Percentiles rank a stretch among this genome's conserved stretches.
phyloP scores from a whole-genome alignment of 768 basidiomycete species.

The Naematelia aurantialba region DNA sequence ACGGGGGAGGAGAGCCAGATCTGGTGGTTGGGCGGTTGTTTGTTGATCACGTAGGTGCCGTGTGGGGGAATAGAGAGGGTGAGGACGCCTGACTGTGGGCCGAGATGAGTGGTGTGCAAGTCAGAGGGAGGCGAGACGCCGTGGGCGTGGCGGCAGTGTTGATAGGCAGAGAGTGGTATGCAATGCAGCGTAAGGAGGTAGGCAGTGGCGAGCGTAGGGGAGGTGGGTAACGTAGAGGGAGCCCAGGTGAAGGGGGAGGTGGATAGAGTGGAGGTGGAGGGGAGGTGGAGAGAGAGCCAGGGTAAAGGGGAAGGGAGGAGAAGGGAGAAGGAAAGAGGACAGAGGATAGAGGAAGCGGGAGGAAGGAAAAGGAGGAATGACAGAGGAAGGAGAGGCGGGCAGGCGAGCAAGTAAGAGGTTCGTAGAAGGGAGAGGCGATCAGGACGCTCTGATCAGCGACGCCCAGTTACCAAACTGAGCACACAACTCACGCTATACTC shows the following conservation, averaged over 20 bases:
- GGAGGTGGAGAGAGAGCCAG: neutral
- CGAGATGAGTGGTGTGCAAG: neutral
- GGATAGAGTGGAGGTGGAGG: neutral
- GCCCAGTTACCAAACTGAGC: too few species aligned
- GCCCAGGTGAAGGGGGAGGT: neutral
- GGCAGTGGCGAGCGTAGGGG: too few species aligned
- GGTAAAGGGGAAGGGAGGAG: neutral
- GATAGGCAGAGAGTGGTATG: neutral
- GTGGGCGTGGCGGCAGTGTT: neutral
- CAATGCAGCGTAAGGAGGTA: too few species aligned
- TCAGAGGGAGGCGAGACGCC: neutral
- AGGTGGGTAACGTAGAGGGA: too few species aligned
- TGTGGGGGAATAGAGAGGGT: constrained; percentile 44
- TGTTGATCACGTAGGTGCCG: constrained; percentile 51
- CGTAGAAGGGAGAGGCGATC: neutral
- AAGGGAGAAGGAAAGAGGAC: neutral
- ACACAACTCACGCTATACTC: constrained; percentile 50
- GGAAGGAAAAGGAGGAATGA: too few species aligned
- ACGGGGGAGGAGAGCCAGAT: constrained; percentile 49
- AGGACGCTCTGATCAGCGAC: neutral
- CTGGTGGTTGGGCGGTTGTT: constrained; percentile 50
- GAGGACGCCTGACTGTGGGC: constrained; percentile 45
- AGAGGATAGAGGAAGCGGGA: neutral
- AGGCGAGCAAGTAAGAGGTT: too few species aligned
- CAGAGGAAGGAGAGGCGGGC: too few species aligned